Percentiles rank a stretch among this genome's conserved stretches.
Evolutionary conservation across 441 rosid species (phyloP).

Genomic region (Populus hybrid): DNA sequence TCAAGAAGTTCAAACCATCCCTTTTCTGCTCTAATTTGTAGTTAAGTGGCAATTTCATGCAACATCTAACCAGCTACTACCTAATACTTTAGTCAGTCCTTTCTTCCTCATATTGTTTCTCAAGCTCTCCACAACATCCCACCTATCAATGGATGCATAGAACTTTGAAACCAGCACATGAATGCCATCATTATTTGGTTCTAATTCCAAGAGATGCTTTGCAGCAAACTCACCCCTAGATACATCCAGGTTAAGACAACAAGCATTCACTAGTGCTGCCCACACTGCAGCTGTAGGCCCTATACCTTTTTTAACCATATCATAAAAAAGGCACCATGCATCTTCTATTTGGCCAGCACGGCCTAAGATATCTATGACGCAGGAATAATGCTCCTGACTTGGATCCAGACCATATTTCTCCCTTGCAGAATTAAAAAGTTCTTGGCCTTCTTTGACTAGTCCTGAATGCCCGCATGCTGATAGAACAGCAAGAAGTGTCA

Average conservation of each 20-base stretch:
- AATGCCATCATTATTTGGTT: constrained; percentile 37
- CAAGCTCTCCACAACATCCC: constrained; percentile 53
- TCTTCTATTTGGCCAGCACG: constrained; percentile 60
- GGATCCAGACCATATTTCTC: constrained; percentile 40
- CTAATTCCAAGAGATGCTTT: constrained; percentile 46
- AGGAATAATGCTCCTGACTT: constrained; percentile 58
- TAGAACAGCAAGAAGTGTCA: constrained; percentile 71
- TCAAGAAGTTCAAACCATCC: background rate
- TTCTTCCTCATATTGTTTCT: constrained; percentile 46
- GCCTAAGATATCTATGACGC: constrained; percentile 63
- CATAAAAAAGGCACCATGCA: constrained; percentile 47
- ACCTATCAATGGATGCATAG: constrained; percentile 51
- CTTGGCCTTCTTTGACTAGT: constrained; percentile 50
- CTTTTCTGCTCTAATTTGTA: background rate
- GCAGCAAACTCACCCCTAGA: constrained; percentile 51
- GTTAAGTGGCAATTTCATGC: background rate
- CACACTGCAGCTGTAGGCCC: constrained; percentile 41
- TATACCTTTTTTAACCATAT: constrained; percentile 31
- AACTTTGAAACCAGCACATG: constrained; percentile 57
- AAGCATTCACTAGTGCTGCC: constrained; percentile 53
- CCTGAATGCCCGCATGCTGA: constrained; percentile 85
- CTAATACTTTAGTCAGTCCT: constrained; percentile 50
- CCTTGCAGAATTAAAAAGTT: constrained; percentile 45
- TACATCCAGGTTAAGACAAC: constrained; percentile 49
- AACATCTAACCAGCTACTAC: constrained; percentile 48